Conservation (phyloP, 306 rosid genomes). For the Prunus mume region DNA sequence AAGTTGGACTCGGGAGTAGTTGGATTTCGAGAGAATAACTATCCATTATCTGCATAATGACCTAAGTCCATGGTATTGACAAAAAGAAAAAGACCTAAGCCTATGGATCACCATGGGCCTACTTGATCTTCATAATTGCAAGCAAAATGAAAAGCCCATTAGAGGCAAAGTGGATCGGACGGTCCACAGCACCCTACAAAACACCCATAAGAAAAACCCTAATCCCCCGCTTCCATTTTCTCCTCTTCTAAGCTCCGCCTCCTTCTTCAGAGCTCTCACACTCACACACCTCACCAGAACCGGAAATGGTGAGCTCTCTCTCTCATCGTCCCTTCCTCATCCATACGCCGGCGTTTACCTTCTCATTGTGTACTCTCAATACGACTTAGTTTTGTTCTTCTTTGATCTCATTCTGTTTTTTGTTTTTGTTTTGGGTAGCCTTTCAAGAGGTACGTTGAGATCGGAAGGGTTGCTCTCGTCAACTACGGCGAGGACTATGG, state of each 20-base stretch:
- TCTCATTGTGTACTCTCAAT: background rate
- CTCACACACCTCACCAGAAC: slow-evolving; percentile 18
- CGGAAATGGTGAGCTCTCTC: slow-evolving; percentile 49
- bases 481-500: slow-evolving; percentile 92
- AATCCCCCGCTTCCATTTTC: background rate
- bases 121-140: background rate
- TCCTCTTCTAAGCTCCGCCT: background rate
- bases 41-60: no score
- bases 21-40: no score
- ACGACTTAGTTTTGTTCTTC: background rate
- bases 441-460: slow-evolving; percentile 90
- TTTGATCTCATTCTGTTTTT: background rate
- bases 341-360: background rate
- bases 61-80: no score
- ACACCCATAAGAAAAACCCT: slow-evolving; percentile 21
- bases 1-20: no score
- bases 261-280: background rate
- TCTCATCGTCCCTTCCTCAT: background rate
- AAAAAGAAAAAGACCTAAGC: no score
- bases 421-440: slow-evolving; percentile 40
- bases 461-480: slow-evolving; percentile 89
- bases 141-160: background rate
- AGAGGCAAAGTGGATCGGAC: background rate
- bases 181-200: slow-evolving; percentile 5
- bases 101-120: background rate